Conservation (phyloP, 164 flowering plant species). For the Piper betle region DNA sequence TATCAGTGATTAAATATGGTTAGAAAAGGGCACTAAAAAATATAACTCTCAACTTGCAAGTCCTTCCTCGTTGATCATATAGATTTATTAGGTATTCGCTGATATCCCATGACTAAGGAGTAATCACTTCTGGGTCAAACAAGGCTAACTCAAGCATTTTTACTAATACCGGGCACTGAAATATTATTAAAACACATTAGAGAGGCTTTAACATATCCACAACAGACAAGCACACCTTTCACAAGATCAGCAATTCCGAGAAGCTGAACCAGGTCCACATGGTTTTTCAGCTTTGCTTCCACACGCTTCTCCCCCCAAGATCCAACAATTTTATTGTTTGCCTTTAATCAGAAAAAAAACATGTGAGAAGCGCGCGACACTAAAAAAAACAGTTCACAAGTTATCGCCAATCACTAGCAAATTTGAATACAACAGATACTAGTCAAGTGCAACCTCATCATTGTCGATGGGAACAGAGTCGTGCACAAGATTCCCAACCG, state of each 20-base stretch:
- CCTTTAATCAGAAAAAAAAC: conserved; percentile 25
- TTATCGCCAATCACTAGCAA: background rate
- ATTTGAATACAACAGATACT: background rate
- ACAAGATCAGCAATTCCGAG: conserved; percentile 83
- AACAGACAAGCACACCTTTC: conserved; percentile 35
- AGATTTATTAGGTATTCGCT: too few species aligned
- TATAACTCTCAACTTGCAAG: too few species aligned
- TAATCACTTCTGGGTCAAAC: too few species aligned
- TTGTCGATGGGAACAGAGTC: conserved; percentile 74
- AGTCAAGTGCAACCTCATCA: conserved; percentile 51
- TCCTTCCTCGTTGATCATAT: too few species aligned
- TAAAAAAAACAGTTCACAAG: too few species aligned
- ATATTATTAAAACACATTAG: background rate
- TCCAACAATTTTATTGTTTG: conserved; percentile 54
- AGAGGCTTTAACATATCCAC: background rate
- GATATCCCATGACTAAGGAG: too few species aligned
- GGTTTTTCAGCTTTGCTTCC: conserved; percentile 62
- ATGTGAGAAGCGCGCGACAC: background rate
- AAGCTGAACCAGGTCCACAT: conserved; percentile 93
- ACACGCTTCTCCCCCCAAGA: conserved; percentile 64
- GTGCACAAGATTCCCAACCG: conserved; percentile 83
- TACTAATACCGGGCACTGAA: too few species aligned
- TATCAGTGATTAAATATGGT: background rate
- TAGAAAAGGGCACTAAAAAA: too few species aligned
- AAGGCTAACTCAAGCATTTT: too few species aligned